phyloP scores from a whole-genome alignment of 106 monocot genomes.

The Gastrodia elata region DNA sequence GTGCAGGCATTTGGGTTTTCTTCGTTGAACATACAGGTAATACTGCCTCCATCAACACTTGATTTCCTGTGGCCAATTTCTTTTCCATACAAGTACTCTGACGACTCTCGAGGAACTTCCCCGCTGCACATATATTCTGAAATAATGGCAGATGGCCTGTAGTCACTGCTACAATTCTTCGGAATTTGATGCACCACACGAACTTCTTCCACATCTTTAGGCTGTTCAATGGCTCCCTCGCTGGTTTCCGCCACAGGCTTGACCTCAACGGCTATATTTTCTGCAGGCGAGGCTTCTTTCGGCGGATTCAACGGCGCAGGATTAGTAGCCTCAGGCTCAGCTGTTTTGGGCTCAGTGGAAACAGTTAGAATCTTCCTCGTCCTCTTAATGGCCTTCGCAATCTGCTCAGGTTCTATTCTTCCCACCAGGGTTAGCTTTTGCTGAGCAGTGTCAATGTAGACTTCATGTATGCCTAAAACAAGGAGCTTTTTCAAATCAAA shows the following conservation, averaged over 20 bases:
- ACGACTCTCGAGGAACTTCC: background rate
- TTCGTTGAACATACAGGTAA: slow-evolving; percentile 54
- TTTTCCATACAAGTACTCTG: slow-evolving; percentile 10
- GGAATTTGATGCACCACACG: slow-evolving; percentile 55
- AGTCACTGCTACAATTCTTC: slow-evolving; percentile 12
- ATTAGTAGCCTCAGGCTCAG: background rate
- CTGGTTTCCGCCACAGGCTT: slow-evolving; percentile 9
- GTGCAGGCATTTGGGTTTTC: slow-evolving; percentile 72
- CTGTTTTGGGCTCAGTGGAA: background rate
- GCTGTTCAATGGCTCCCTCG: slow-evolving; percentile 5
- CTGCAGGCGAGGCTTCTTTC: background rate
- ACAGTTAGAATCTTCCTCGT: slow-evolving; percentile 38
- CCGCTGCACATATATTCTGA: background rate
- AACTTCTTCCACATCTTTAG: slow-evolving; percentile 15
- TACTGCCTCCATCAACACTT: slow-evolving; percentile 17
- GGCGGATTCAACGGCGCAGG: background rate
- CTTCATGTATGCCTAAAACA: slow-evolving; percentile 40
- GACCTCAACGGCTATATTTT: background rate
- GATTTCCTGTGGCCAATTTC: background rate
- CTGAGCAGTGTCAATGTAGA: slow-evolving; percentile 27
- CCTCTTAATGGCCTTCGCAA: slow-evolving; percentile 60
- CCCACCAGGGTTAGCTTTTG: slow-evolving; percentile 59
- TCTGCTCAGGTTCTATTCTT: slow-evolving; percentile 34
- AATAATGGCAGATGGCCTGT: slow-evolving; percentile 14
- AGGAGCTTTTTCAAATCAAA: background rate